These are phyloP conservation scores for Trifolium subterraneum DNA, from an alignment of 306 rosid species.

Conservation along the genomic window DNA sequence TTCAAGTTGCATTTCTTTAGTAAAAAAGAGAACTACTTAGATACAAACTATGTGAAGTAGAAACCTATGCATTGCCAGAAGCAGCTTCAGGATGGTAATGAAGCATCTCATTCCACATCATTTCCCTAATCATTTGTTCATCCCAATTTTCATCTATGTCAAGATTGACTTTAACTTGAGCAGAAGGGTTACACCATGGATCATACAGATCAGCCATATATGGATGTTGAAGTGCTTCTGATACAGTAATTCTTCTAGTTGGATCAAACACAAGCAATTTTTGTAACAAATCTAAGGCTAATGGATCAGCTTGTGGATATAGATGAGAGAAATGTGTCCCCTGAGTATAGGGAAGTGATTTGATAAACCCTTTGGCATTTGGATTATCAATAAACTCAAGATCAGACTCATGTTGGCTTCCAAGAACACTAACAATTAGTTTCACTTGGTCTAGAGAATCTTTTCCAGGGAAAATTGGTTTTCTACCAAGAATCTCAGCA, in stretches of 20 bases:
- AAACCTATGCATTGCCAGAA: background rate
- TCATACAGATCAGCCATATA: background rate
- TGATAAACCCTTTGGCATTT: background rate
- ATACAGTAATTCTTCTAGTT: background rate
- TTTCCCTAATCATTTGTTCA: background rate
- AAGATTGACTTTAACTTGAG: background rate
- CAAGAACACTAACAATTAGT: background rate
- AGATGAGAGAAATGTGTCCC: background rate
- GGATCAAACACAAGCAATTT: constrained; percentile 5
- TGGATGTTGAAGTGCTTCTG: background rate
- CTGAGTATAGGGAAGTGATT: background rate
- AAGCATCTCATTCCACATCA: constrained; percentile 1
- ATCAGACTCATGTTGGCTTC: background rate
- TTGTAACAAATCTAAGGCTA: background rate
- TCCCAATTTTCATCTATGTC: background rate
- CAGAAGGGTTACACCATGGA: background rate
- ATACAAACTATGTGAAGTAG: background rate
- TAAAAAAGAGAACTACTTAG: background rate
- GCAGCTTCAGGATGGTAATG: background rate
- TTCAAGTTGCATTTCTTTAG: background rate
- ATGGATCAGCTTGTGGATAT: background rate
- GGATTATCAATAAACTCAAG: background rate
- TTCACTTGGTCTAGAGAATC: background rate
- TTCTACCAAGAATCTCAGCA: background rate
- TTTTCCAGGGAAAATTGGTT: background rate